These are phyloP conservation scores for Malus asiatica DNA, from an alignment of 306 rosid genomes.

Conservation along the genomic window DNA sequence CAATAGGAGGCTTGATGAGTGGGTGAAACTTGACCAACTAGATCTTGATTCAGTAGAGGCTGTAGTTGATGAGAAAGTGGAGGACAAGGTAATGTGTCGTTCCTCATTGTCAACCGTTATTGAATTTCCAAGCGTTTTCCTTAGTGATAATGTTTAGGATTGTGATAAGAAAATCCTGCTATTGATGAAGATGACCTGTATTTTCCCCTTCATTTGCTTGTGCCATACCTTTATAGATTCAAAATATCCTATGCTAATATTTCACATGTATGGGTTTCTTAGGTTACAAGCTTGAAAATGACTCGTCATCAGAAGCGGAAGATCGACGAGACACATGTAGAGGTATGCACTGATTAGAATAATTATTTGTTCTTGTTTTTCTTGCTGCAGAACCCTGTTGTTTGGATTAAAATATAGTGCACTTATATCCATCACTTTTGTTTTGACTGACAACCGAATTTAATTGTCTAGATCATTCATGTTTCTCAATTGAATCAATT, in stretches of 20 bases:
- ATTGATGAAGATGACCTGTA: neutral
- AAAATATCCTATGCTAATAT: neutral
- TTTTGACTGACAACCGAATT: neutral
- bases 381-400: neutral
- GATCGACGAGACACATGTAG: conserved; percentile 96
- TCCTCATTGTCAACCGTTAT: neutral
- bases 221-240: neutral
- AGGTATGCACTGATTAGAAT: conserved; percentile 42
- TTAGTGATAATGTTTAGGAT: neutral
- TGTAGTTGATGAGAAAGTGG: conserved; percentile 98
- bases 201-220: neutral
- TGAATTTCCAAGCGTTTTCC: neutral
- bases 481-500: neutral
- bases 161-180: neutral
- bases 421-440: neutral
- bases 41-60: conserved; percentile 94
- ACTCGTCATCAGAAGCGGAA: conserved; percentile 98
- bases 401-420: neutral
- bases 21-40: conserved; percentile 98
- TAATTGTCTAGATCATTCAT: neutral
- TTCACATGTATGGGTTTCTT: conserved; percentile 16
- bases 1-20: conserved; percentile 98
- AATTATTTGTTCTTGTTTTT: neutral
- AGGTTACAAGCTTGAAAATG: conserved; percentile 97
- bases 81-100: conserved; percentile 66